These are phyloP conservation scores for Dothideomycetes sp. DNA, from an alignment of 2,329 filamentous ascomycete species.

Conservation along the genomic window DNA sequence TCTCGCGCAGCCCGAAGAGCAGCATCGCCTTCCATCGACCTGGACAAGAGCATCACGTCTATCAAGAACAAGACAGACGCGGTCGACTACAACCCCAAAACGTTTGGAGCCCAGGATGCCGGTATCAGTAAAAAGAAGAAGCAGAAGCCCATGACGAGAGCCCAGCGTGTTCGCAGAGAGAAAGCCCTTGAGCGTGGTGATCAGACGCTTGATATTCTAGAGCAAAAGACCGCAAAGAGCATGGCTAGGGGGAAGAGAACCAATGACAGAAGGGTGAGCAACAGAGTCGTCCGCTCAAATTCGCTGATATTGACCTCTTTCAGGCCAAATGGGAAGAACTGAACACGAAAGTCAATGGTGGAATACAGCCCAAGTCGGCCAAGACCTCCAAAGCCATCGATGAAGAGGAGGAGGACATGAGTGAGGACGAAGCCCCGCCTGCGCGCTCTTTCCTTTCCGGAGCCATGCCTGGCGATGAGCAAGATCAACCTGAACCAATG, in stretches of 20 bases:
- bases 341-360: constrained; percentile 20
- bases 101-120: constrained; percentile 59
- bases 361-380: not conserved
- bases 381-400: constrained; percentile 6
- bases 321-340: constrained; percentile 26
- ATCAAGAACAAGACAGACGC: constrained; percentile 43
- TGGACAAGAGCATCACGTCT: constrained; percentile 61
- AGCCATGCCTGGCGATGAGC: constrained; percentile 9
- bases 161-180: constrained; percentile 46
- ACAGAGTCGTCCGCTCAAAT: no score
- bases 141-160: constrained; percentile 43
- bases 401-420: constrained; percentile 3
- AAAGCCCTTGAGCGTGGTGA: constrained; percentile 49
- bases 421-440: constrained; percentile 13
- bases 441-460: constrained; percentile 17
- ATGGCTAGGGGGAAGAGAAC: constrained; percentile 39
- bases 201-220: constrained; percentile 43
- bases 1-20: constrained; percentile 68
- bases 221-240: constrained; percentile 48
- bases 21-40: constrained; percentile 59
- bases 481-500: no score
- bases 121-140: constrained; percentile 62
- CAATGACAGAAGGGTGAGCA: constrained; percentile 35
- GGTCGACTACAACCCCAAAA: constrained; percentile 49
- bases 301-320: no score